A percentile compares a stretch with the other conserved stretches of the same genome.
phyloP scores from a whole-genome alignment of 306 rosid genomes.

The Malus orientalis region DNA sequence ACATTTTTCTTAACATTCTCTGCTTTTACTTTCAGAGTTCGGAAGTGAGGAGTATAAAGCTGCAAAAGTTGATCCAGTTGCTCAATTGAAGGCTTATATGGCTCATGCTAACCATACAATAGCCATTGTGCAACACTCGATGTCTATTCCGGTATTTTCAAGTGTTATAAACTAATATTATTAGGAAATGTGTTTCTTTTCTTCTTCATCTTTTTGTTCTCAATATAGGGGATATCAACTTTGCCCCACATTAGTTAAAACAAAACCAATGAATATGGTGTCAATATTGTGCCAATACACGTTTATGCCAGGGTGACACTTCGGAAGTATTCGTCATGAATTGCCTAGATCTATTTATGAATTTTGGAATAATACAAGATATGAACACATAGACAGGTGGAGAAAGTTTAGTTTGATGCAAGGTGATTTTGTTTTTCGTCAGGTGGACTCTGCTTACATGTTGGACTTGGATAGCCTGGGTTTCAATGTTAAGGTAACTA shows the following conservation, averaged over 20 bases:
- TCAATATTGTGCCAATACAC: neutral
- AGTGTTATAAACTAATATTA: constrained; percentile 2
- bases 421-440: constrained; percentile 24
- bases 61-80: constrained; percentile 77
- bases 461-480: constrained; percentile 94
- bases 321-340: neutral
- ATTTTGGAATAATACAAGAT: neutral
- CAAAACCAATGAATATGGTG: neutral
- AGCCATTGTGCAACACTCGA: constrained; percentile 75
- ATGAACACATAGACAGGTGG: neutral
- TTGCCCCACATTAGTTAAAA: neutral
- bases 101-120: constrained; percentile 88
- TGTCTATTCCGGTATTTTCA: constrained; percentile 62
- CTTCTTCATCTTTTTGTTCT: neutral
- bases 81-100: constrained; percentile 84
- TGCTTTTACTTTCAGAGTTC: constrained; percentile 41
- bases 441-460: constrained; percentile 85
- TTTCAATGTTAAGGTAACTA: constrained; percentile 72
- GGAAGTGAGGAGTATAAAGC: constrained; percentile 62
- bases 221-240: neutral
- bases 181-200: neutral
- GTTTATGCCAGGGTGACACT: neutral
- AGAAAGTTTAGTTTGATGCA: neutral
- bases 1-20: neutral
- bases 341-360: neutral